phyloP scores from a whole-genome alignment of 1,139 yeast species.

The Hyphopichia pseudoburtonii region DNA sequence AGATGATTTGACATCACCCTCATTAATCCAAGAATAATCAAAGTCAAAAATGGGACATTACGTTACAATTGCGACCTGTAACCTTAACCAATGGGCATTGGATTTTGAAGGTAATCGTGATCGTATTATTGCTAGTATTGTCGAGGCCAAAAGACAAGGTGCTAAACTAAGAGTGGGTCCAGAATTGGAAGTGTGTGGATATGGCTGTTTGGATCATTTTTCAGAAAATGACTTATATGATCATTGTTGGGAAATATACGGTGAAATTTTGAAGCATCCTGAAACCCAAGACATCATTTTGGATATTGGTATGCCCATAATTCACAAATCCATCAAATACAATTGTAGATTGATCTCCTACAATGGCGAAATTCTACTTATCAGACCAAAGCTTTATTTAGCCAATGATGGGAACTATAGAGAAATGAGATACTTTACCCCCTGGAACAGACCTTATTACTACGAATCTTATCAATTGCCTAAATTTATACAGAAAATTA shows the following conservation, averaged over 20 bases:
- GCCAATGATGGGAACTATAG: constrained; percentile 98
- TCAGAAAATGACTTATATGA: constrained; percentile 84
- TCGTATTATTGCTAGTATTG: constrained; percentile 79
- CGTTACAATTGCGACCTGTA: constrained; percentile 61
- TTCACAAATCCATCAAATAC: constrained; percentile 84
- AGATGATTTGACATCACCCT: no score
- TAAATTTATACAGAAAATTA: constrained; percentile 55
- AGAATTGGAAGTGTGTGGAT: constrained; percentile 90
- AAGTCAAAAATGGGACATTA: constrained; percentile 45
- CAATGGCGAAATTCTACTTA: constrained; percentile 75
- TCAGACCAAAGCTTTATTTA: constrained; percentile 87
- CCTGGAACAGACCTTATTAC: constrained; percentile 81
- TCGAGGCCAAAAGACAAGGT: constrained; percentile 68
- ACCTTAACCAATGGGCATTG: constrained; percentile 96
- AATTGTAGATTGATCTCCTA: constrained; percentile 85
- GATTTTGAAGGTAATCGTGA: constrained; percentile 97
- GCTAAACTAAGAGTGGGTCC: constrained; percentile 94
- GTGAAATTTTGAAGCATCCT: constrained; percentile 63
- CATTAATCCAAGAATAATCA: no score
- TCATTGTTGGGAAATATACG: constrained; percentile 94
- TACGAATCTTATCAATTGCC: constrained; percentile 78
- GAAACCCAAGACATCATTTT: constrained; percentile 74
- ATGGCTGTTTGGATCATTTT: constrained; percentile 95
- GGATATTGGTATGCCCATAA: constrained; percentile 93
- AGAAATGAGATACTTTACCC: constrained; percentile 95